Conservation (phyloP, 371 early-diverging fungal species). For the Circinella umbellata region DNA sequence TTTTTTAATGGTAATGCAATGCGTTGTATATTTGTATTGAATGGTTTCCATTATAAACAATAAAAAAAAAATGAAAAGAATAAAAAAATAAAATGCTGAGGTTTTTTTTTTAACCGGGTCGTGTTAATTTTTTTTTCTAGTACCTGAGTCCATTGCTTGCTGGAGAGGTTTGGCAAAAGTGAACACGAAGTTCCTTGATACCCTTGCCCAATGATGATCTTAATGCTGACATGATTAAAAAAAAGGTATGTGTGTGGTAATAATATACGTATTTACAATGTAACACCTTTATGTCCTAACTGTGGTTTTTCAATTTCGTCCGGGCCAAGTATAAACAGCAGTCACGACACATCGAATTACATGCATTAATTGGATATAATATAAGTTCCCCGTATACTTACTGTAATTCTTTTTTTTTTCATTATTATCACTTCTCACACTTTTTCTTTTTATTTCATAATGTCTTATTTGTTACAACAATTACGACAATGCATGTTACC, state of each 20-base stretch:
- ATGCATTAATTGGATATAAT: too few relatives aligned
- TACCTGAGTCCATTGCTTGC: constrained; percentile 88
- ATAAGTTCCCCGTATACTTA: too few relatives aligned
- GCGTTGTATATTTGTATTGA: too few relatives aligned
- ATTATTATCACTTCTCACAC: neutral
- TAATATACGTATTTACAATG: neutral
- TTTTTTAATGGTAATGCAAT: too few relatives aligned
- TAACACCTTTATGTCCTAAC: neutral
- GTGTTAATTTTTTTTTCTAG: constrained; percentile 8
- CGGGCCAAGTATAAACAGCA: neutral
- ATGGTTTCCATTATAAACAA: too few relatives aligned
- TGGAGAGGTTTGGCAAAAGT: constrained; percentile 86
- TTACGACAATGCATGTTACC: neutral
- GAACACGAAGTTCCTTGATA: constrained; percentile 90
- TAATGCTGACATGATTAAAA: constrained; percentile 41
- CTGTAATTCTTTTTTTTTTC: too few relatives aligned
- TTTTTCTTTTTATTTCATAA: neutral
- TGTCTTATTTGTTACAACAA: neutral
- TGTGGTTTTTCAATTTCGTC: neutral
- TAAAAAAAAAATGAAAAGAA: neutral
- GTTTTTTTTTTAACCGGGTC: neutral
- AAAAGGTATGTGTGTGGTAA: too few relatives aligned
- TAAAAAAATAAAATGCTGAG: neutral
- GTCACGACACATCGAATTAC: neutral
- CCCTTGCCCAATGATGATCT: constrained; percentile 61